These are phyloP conservation scores for Diaporthe citri DNA, from an alignment of 2,329 filamentous ascomycete species.

Conservation along the genomic window DNA sequence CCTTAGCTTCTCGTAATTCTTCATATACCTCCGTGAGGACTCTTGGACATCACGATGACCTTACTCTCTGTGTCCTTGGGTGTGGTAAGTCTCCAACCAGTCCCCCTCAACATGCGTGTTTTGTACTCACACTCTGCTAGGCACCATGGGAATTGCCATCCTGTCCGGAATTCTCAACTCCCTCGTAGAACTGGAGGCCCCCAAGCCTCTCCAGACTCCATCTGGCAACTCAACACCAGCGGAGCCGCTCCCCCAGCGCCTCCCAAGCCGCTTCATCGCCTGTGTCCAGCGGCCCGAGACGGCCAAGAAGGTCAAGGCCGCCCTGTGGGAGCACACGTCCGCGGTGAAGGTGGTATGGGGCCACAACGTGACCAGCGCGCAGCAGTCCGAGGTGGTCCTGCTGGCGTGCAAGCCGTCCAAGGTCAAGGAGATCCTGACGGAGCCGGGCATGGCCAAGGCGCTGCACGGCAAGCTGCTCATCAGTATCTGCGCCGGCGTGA, in stretches of 20 bases:
- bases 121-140: constrained; percentile 55
- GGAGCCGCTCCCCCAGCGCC: constrained; percentile 65
- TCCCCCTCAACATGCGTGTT: background rate
- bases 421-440: constrained; percentile 75
- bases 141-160: constrained; percentile 88
- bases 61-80: constrained; percentile 84
- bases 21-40: constrained; percentile 28
- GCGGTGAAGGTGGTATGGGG: constrained; percentile 76
- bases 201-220: constrained; percentile 59
- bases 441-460: constrained; percentile 77
- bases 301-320: constrained; percentile 75
- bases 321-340: constrained; percentile 73
- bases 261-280: constrained; percentile 83
- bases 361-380: constrained; percentile 77
- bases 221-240: constrained; percentile 56
- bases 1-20: constrained; percentile 18
- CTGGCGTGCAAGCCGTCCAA: constrained; percentile 86
- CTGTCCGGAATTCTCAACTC: constrained; percentile 83
- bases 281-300: constrained; percentile 80
- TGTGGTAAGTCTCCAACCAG: constrained; percentile 72
- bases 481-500: constrained; percentile 83
- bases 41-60: constrained; percentile 50
- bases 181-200: constrained; percentile 65
- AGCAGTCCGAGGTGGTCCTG: constrained; percentile 79
- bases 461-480: constrained; percentile 85